Conservation (phyloP, 331 rosid genomes). For the Malus hybrid region DNA sequence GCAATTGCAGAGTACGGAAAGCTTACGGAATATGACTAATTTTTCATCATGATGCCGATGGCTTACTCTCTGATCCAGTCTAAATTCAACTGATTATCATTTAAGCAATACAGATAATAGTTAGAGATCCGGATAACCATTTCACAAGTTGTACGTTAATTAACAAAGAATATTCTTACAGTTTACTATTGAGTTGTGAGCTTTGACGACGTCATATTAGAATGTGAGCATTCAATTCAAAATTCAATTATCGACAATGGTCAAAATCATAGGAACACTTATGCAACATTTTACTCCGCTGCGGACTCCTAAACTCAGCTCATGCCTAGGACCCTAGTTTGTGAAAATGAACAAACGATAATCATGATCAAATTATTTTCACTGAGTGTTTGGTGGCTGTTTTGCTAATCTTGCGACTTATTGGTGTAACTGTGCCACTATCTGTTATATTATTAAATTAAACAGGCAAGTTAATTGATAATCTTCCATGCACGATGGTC, state of each 20-base stretch:
- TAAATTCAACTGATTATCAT: background rate
- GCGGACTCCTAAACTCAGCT: background rate
- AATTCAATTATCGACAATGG: background rate
- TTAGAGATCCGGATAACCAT: background rate
- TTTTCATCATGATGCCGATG: background rate
- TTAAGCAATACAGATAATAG: background rate
- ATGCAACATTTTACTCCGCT: background rate
- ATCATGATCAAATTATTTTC: constrained; percentile 1
- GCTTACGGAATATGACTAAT: background rate
- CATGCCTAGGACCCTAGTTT: background rate
- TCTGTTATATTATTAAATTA: background rate
- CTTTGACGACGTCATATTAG: background rate
- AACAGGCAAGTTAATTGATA: background rate
- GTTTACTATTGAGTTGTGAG: background rate
- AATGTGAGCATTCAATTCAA: background rate
- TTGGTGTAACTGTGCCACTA: background rate
- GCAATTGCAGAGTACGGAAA: background rate
- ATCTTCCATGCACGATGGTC: background rate
- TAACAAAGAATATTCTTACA: background rate
- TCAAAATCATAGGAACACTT: background rate
- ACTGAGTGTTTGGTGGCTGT: constrained; percentile 9
- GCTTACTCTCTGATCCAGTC: background rate
- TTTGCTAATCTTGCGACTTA: background rate
- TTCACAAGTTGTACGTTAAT: background rate
- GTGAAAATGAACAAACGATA: background rate